Evolutionary conservation across 129 eudicot species (phyloP).

Genomic region (Artemisia annua): DNA sequence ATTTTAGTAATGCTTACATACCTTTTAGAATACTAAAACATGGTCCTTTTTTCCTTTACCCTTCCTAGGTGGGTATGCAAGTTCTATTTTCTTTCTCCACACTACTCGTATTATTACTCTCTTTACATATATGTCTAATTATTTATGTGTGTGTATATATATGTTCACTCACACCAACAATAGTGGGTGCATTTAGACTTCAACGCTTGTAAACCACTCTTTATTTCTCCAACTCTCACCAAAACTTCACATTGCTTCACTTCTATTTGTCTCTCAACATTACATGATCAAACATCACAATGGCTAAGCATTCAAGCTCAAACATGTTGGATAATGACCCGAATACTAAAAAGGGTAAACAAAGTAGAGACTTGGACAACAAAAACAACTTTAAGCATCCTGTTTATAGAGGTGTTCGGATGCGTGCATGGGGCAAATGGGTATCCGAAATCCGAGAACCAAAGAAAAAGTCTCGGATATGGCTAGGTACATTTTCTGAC

Average conservation of each 20-base stretch:
- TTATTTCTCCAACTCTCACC: slow-evolving; percentile 16
- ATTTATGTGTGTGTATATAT: slow-evolving; percentile 8
- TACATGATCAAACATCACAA: slow-evolving; percentile 8
- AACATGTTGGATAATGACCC: background rate
- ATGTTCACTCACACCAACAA: slow-evolving; percentile 30
- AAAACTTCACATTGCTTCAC: slow-evolving; percentile 22
- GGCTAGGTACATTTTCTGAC: too few relatives aligned
- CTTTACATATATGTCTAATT: background rate
- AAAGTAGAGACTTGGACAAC: slow-evolving; percentile 11
- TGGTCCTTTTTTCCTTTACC: too few relatives aligned
- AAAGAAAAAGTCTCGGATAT: too few relatives aligned
- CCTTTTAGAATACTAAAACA: too few relatives aligned
- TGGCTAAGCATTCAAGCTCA: slow-evolving; percentile 12
- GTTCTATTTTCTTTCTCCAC: background rate
- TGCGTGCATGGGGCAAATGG: too few relatives aligned
- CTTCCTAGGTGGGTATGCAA: slow-evolving; percentile 2
- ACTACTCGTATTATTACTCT: background rate
- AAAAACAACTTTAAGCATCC: slow-evolving; percentile 29
- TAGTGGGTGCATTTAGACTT: slow-evolving; percentile 32
- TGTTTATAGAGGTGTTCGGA: slow-evolving; percentile 41
- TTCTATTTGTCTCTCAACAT: slow-evolving; percentile 12
- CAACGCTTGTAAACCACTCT: slow-evolving; percentile 31
- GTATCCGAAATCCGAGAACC: too few relatives aligned
- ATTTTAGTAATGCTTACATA: too few relatives aligned
- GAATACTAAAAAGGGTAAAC: slow-evolving; percentile 21